Evolutionary conservation across 2,329 filamentous ascomycete genomes (phyloP), one percentile per base, ranked within the genome.

Genomic region (Diaporthe australafricana): DNA sequence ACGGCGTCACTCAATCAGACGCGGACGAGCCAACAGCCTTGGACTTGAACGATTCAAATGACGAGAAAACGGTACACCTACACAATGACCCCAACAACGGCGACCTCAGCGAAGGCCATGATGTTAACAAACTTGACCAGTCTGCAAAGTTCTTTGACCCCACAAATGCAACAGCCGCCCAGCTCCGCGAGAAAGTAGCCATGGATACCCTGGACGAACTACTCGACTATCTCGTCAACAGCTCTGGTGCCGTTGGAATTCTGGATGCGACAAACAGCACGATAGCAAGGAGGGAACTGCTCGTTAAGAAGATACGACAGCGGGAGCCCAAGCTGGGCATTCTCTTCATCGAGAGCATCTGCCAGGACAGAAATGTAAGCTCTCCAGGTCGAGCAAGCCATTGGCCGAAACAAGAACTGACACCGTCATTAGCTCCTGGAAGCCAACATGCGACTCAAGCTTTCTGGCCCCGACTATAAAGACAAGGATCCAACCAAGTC

Each of bases 251-350:
- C 38, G 94, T 98, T 12, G 96, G 96, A 47, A 98, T 99, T 74
- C 89, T 99, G 16, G 96, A 99, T 82, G 96, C 96, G 9, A 99
- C 96, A 9, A 99, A 99, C 84, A 98, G 95, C 84, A 99, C 96
- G 0, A 88, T 97, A 63, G 89, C 94, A 74, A 92, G 96, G 47
- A 90, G 96, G 63, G 92, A 96, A 81, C 88, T 93, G 32, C 89
- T 99, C 70, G 94, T 97, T 77, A 89, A 96, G 73, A 93, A 91
- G 76, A 94, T 98, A 78, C 93, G 94, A 77, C 85, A 91, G 67
- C 90, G 94, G 67, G 96, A 97, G 76, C 95, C 96, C 2, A 93
- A 94, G 73, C 87, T 99, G 27, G 96, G 96, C 40, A 94, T 99
- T 22, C 86, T 99, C 14, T 99, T 98, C 81, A 92, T 99, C 35